Evolutionary conservation across 2,329 filamentous ascomycete genomes (phyloP), one percentile per base, ranked within the genome.

Genomic region (Cryphonectria naterciae): DNA sequence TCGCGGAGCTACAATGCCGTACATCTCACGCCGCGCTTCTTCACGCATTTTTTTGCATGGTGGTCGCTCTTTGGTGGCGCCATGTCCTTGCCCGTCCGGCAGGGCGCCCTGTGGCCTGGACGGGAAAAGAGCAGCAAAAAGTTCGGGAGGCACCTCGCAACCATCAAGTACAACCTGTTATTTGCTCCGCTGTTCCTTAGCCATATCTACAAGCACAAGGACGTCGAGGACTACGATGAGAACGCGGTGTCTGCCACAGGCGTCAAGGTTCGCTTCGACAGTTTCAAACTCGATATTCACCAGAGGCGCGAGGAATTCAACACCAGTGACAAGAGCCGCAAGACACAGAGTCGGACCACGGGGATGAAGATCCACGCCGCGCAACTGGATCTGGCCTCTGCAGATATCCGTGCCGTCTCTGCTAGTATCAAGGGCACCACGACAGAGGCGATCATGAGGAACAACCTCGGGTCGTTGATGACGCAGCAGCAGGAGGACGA

Each of bases 151-250:
- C 97, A 99, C 81, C 84, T 99, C 73, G 95, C 94, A n/a, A 99
- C 97, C 11, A 95, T 99, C 85, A 99, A 99, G 84, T 98, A 98
- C 83, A 98, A 95, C 73, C 83, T 99, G 32, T 86, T 98, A 3
- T 85, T 99, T 22, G 97, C 96, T 2, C 96, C 96, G 0, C 83
- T 99, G 2, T 99, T 97, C 80, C 88, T 99, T 74, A 97, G 95
- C 75, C 96, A 99, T 77, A 94, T 99, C 43, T 99, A 99, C 84
- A 98, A 98, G 80, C 96, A 99, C 83, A 98, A 98, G 79, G 96
- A 99, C 77, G 90, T 90, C 0, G 95, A 98, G 77, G 94, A 97
- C 72, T 93, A 93, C 77, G 86, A 88, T 0, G 91, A 95, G 73
- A 85, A 83, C 67, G 87, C 91, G 0, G 93, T 97, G 7, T 96